Base-by-base conservation (phyloP, 108 stramenopile genomes). In the Pseudonitzschia pungens region DNA sequence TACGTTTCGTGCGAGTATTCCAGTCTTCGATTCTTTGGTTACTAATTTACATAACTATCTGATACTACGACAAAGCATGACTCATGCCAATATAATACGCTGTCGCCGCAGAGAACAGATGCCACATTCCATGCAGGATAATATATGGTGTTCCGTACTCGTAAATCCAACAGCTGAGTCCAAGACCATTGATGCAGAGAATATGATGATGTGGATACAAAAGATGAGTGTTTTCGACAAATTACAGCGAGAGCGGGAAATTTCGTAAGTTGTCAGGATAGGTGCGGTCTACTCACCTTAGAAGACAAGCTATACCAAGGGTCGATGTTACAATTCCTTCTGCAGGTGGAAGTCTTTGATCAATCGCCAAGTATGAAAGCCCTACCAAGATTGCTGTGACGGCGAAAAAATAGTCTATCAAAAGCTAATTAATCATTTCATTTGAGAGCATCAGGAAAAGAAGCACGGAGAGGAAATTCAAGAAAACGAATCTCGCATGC, bases 121-220 rank as follows among this genome's bases (percentile, higher is more conserved):
- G 93, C 93, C 93, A 94, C 52, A 94, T 48, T 11, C 80, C 78
- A 81, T 94, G 93, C 73, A 82, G 77, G 50, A 94, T 80, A 55
- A 91, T 78, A 60, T 86, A 86, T 14, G 82, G 65, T 40, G 33
- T 24, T 16, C 84, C 87, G 0, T 68, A n/a, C 45, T 92, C 93
- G 82, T 86, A 91, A 20, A 91, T 81, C 90, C 89, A 92, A 74
- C 87, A 87, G 8, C 89, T 74, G 45, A 8, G 18, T 36, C 36
- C 2, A 36, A 2, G 4, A 36, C 4, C 36, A 36, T 36, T 6
- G 45, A 48, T 48, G 18, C 16, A 48, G 45, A 48, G 2, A 4
- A 48, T 10, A 18, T 6, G n/a, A 36, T 6, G 36, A 36, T 6
- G 36, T 18, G 14, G 14, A 48, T 4, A 2, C 45, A 18, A 4